A percentile compares a stretch with the other conserved stretches of the same genome.
Conservation (phyloP, 2,329 filamentous ascomycete genomes). For the Epichloe brachyelytri region DNA sequence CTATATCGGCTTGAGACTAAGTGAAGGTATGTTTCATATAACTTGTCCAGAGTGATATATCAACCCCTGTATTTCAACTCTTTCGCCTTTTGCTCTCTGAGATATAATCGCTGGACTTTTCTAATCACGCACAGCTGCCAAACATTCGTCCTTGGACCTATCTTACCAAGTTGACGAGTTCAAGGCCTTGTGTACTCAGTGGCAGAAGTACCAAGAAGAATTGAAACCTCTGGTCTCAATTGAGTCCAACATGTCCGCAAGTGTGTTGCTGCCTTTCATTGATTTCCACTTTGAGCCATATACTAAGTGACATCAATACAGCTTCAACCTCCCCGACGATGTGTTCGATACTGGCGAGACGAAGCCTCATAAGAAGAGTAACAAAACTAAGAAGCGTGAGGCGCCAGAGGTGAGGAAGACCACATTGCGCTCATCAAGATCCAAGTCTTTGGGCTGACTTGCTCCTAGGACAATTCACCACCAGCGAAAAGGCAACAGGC, state of each 20-base stretch:
- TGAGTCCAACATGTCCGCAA: conserved; percentile 72
- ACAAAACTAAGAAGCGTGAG: conserved; percentile 35
- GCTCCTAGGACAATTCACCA: conserved; percentile 22
- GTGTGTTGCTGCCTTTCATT: conserved; percentile 38
- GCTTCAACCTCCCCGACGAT: conserved; percentile 78
- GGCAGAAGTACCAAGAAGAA: conserved; percentile 63
- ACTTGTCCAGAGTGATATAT: neutral
- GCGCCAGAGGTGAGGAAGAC: conserved; percentile 30
- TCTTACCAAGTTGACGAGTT: conserved; percentile 77
- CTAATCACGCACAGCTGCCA: conserved; percentile 36
- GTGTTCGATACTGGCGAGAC: conserved; percentile 73
- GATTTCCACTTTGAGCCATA: neutral
- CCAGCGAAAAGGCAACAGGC: conserved; percentile 30
- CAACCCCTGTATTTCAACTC: neutral
- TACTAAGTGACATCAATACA: conserved; percentile 23
- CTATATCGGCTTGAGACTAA: conserved; percentile 80
- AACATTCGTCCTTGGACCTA: conserved; percentile 51
- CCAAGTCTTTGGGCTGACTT: conserved; percentile 14
- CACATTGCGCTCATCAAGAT: conserved; percentile 3
- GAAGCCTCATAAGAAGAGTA: conserved; percentile 48
- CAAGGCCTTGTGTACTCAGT: conserved; percentile 65
- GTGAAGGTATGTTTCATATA: conserved; percentile 45
- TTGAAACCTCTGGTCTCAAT: conserved; percentile 50
- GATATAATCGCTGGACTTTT: neutral
- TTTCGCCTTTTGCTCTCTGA: neutral